Percentiles rank a stretch among this genome's conserved stretches.
phyloP scores from a whole-genome alignment of 2,329 filamentous ascomycete species.

The Fusarium armeniacum region DNA sequence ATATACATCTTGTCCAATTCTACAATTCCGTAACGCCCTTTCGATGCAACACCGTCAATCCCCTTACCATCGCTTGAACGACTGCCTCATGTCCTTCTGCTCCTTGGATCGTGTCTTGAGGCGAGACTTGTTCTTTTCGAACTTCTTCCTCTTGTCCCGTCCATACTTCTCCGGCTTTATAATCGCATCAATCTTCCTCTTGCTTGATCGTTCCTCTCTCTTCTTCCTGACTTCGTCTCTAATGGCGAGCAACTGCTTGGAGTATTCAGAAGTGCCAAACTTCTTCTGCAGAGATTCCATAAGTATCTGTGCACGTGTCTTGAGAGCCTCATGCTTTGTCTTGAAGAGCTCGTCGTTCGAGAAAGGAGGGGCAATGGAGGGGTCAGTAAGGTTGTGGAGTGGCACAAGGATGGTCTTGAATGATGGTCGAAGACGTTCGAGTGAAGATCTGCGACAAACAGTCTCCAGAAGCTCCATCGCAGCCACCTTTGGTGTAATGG shows the following conservation, averaged over 20 bases:
- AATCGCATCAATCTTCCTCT: slow-evolving; percentile 91
- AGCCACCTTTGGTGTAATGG: slow-evolving; percentile 80
- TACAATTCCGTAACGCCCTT: slow-evolving; percentile 48
- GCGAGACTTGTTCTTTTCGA: slow-evolving; percentile 86
- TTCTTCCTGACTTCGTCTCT: slow-evolving; percentile 79
- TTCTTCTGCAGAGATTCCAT: slow-evolving; percentile 88
- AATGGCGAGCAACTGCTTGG: slow-evolving; percentile 79
- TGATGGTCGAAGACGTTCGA: slow-evolving; percentile 70
- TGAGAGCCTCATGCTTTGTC: slow-evolving; percentile 76
- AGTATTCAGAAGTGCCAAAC: slow-evolving; percentile 84
- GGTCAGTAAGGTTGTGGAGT: slow-evolving; percentile 87
- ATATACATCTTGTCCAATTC: slow-evolving; percentile 28
- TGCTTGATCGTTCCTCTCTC: slow-evolving; percentile 80
- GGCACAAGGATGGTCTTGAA: slow-evolving; percentile 72
- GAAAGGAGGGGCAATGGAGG: slow-evolving; percentile 78
- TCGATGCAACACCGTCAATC: slow-evolving; percentile 38
- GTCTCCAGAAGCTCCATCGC: slow-evolving; percentile 81
- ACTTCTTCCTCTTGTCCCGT: slow-evolving; percentile 83
- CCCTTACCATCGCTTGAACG: slow-evolving; percentile 68
- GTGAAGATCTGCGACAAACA: slow-evolving; percentile 73
- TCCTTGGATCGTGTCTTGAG: slow-evolving; percentile 83
- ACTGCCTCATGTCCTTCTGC: slow-evolving; percentile 78
- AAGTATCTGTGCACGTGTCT: slow-evolving; percentile 79
- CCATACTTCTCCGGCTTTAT: slow-evolving; percentile 83
- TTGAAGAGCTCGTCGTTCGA: slow-evolving; percentile 79